These are phyloP conservation scores for Haplosporangium sp. DNA, from an alignment of 371 early-diverging fungal genomes.

Conservation along the genomic window DNA sequence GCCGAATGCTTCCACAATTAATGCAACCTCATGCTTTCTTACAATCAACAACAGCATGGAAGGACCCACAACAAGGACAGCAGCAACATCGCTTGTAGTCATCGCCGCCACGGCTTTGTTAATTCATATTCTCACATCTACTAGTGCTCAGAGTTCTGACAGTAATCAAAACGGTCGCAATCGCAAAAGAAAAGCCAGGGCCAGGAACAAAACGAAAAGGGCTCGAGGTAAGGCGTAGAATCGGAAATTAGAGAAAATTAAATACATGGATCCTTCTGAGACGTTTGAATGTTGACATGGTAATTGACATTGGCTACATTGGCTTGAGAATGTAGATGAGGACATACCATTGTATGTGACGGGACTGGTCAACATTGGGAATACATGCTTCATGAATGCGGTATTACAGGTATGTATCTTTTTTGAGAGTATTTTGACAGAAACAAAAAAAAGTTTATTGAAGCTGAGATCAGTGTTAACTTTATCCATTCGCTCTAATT, in stretches of 20 bases:
- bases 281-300: not conserved
- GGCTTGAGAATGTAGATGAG: not conserved
- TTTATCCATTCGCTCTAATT: not conserved
- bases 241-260: not conserved
- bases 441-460: not conserved
- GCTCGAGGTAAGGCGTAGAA: not conserved
- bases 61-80: not conserved
- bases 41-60: not conserved
- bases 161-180: not conserved
- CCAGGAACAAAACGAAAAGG: not conserved
- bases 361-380: slow-evolving; percentile 89
- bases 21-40: not conserved
- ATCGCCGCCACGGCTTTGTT: not conserved
- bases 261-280: not conserved
- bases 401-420: slow-evolving; percentile 77
- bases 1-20: not conserved
- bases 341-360: slow-evolving; percentile 37
- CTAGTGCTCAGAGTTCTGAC: not conserved
- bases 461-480: not conserved
- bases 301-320: not conserved
- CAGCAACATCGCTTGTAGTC: not conserved
- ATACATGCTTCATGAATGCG: slow-evolving; percentile 92
- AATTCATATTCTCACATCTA: not conserved
- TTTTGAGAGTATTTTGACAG: not conserved
- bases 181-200: not conserved